phyloP scores from a whole-genome alignment of 78 protist genomes.

The slime mould (Dictyostelium discoideum) region DNA sequence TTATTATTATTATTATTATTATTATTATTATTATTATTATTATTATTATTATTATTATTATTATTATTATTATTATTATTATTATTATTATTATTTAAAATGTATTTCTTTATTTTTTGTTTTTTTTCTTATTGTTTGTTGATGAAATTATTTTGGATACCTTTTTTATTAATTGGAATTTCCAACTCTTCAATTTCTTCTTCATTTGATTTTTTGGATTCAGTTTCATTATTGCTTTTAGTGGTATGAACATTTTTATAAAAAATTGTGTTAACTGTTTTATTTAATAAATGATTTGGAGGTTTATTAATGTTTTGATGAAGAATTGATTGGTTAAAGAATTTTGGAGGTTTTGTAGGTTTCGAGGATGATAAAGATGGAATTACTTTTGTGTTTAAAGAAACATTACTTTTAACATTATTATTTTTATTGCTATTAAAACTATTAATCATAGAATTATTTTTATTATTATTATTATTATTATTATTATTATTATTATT shows the following conservation, averaged over 20 bases:
- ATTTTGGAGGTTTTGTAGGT: background rate
- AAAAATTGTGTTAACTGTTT: background rate
- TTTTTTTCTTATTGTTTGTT: background rate
- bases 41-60: no score
- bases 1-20: background rate
- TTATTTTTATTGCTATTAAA: no score
- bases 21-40: no score
- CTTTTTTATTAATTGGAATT: background rate
- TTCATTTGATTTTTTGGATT: background rate
- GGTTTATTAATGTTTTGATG: background rate
- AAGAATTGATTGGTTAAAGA: background rate
- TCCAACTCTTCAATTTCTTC: background rate
- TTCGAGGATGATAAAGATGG: background rate
- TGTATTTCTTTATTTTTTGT: background rate
- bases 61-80: no score
- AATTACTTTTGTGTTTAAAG: background rate
- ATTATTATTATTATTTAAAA: background rate
- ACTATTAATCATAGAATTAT: background rate
- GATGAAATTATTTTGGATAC: background rate
- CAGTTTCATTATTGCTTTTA: background rate
- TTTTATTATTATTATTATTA: background rate
- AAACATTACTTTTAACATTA: background rate
- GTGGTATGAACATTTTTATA: background rate
- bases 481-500: background rate
- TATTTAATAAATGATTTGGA: background rate